phyloP scores from a whole-genome alignment of 208 protist species.

The Wallacemonas sp. region DNA sequence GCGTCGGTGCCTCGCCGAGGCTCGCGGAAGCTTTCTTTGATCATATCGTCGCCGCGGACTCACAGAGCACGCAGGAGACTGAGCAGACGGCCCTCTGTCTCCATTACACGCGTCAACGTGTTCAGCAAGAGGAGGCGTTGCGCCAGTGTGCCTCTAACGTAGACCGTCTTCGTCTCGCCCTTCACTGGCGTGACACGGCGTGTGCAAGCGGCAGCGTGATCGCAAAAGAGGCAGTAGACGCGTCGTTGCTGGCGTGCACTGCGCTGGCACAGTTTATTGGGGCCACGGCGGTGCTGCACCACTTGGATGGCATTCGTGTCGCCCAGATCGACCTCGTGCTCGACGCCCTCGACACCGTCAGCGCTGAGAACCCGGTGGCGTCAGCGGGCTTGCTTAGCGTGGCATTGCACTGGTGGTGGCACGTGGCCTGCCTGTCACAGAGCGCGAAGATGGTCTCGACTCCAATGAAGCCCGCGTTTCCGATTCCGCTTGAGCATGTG shows the following conservation, averaged over 20 bases:
- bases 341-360: background rate
- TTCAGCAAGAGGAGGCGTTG: background rate
- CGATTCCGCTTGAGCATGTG: background rate
- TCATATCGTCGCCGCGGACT: too few relatives aligned
- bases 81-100: background rate
- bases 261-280: background rate
- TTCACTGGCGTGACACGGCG: background rate
- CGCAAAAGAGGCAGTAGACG: background rate
- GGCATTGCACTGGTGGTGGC: conserved; percentile 14
- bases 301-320: conserved; percentile 3
- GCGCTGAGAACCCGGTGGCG: too few relatives aligned
- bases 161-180: background rate
- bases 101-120: background rate
- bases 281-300: background rate
- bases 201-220: background rate
- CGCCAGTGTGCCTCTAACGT: background rate
- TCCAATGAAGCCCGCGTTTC: too few relatives aligned
- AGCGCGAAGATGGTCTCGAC: too few relatives aligned
- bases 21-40: background rate
- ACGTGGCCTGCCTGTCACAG: too few relatives aligned
- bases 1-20: background rate
- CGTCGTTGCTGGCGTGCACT: background rate
- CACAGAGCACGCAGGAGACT: background rate
- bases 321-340: background rate
- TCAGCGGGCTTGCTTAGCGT: too few relatives aligned